Evolutionary conservation across 2,329 filamentous ascomycete species (phyloP).

Genomic region (Alternaria rosae): DNA sequence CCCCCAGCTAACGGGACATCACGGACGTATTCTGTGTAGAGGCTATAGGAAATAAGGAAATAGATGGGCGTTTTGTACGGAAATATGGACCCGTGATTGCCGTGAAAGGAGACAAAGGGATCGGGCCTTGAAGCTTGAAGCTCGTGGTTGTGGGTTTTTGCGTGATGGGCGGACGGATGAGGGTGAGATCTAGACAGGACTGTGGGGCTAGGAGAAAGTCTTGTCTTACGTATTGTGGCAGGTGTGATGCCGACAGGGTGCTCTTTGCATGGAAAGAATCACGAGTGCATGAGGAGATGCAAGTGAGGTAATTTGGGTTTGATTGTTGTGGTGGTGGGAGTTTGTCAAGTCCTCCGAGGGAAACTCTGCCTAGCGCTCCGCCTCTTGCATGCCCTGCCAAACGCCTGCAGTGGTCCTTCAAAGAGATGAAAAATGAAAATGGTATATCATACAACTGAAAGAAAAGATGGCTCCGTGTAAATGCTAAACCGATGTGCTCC

Average conservation of each 20-base stretch:
- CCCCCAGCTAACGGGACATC: not conserved
- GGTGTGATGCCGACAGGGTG: not conserved
- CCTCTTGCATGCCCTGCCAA: not conserved
- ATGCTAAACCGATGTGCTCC: constrained; percentile 14
- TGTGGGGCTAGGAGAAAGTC: constrained; percentile 7
- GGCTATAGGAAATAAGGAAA: constrained; percentile 7
- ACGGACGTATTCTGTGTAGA: not conserved
- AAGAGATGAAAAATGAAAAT: constrained; percentile 2
- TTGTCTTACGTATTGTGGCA: constrained; percentile 10
- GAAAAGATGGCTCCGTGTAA: constrained; percentile 8
- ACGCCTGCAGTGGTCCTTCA: constrained; percentile 5
- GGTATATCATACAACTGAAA: constrained; percentile 14
- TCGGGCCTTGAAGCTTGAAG: not conserved
- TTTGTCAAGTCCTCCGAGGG: not conserved
- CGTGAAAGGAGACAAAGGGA: not conserved
- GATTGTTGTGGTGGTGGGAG: not conserved
- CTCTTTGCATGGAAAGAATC: not conserved
- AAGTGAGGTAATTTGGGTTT: constrained; percentile 1
- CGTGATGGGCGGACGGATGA: not conserved
- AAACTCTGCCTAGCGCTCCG: constrained; percentile 2
- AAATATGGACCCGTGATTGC: constrained; percentile 2
- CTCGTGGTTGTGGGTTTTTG: not conserved
- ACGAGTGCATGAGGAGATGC: not conserved
- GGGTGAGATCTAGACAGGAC: constrained; percentile 10
- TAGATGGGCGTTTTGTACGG: not conserved